Evolutionary conservation across 352 stramenopile species (phyloP).

Genomic region (Peronospora belbahrii): DNA sequence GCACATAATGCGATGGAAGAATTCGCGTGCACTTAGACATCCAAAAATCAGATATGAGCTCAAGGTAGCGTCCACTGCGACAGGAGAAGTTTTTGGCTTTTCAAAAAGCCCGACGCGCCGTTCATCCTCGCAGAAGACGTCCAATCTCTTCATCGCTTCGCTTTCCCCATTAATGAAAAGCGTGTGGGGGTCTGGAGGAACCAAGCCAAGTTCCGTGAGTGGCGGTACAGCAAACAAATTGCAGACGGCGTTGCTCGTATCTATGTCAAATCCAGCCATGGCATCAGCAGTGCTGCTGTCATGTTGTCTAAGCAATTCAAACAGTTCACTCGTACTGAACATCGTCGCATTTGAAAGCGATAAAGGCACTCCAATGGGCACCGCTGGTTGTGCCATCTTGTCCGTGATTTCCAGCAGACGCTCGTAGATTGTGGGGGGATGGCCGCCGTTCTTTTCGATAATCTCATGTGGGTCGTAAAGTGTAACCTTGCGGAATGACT

Average conservation of each 20-base stretch:
- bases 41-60: constrained; percentile 88
- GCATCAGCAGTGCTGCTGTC: constrained; percentile 2
- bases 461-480: constrained; percentile 55
- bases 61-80: constrained; percentile 69
- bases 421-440: constrained; percentile 41
- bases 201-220: constrained; percentile 37
- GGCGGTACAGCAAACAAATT: constrained; percentile 34
- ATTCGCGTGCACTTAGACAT: constrained; percentile 79
- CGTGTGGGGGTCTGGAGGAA: constrained; percentile 24
- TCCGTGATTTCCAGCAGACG: constrained; percentile 45
- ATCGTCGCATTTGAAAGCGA: constrained; percentile 17
- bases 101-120: constrained; percentile 88
- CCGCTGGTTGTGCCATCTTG: constrained; percentile 41
- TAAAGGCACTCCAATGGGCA: constrained; percentile 30
- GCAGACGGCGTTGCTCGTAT: background rate
- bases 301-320: constrained; percentile 20
- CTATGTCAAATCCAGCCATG: constrained; percentile 23
- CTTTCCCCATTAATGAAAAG: constrained; percentile 55
- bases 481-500: constrained; percentile 33
- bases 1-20: constrained; percentile 77
- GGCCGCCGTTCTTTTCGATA: constrained; percentile 38
- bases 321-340: constrained; percentile 24
- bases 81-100: constrained; percentile 93
- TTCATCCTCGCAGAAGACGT: constrained; percentile 51
- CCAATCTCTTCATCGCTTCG: constrained; percentile 36